Evolutionary conservation across 2,329 filamentous ascomycete genomes (phyloP).

Genomic region (Claviceps sp.): DNA sequence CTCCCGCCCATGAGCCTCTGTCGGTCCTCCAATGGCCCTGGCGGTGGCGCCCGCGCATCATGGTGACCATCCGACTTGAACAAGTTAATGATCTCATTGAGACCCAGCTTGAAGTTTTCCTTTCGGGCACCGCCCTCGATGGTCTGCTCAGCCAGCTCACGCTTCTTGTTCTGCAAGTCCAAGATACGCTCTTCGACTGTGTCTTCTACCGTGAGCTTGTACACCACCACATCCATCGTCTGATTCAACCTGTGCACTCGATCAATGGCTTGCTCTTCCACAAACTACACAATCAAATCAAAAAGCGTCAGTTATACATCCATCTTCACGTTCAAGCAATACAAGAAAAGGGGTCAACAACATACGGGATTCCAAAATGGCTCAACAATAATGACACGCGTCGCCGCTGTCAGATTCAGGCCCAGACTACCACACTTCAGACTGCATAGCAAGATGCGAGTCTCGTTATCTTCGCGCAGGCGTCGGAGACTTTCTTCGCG

Average conservation of each 20-base stretch:
- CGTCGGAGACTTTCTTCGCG: conserved; percentile 74
- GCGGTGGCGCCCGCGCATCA: conserved; percentile 6
- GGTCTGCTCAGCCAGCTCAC: conserved; percentile 77
- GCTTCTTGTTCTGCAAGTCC: conserved; percentile 88
- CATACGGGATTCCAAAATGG: conserved; percentile 94
- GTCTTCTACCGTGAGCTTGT: conserved; percentile 76
- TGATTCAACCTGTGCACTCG: conserved; percentile 97
- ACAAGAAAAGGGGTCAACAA: conserved; percentile 6
- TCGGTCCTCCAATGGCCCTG: conserved; percentile 5
- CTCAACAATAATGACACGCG: conserved; percentile 85
- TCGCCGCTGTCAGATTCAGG: conserved; percentile 87
- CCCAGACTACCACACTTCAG: conserved; percentile 88
- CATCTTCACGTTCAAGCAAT: neutral
- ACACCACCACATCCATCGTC: conserved; percentile 86
- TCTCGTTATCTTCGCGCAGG: conserved; percentile 60
- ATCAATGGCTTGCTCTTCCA: conserved; percentile 97
- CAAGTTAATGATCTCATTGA: conserved; percentile 86
- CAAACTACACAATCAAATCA: conserved; percentile 44
- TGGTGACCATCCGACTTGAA: conserved; percentile 53
- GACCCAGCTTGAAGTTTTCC: conserved; percentile 65
- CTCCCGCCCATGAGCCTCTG: conserved; percentile 2
- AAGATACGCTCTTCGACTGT: conserved; percentile 91
- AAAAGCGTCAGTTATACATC: too few species aligned
- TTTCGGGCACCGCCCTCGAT: conserved; percentile 72
- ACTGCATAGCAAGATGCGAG: conserved; percentile 79